Conservation (phyloP, 164 flowering plant species). For the Houttuynia cordata region DNA sequence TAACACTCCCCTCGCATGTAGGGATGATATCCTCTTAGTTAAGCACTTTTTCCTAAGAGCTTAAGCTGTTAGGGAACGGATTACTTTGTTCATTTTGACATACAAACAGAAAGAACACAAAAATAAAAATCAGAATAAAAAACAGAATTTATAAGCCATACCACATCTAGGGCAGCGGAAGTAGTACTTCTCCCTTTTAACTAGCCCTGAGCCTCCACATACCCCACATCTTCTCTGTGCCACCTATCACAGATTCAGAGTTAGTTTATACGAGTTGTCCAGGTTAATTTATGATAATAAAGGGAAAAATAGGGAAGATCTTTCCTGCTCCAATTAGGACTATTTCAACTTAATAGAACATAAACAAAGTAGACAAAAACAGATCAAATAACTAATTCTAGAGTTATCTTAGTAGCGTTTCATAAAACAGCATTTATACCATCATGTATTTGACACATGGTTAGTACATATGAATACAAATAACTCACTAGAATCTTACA, state of each 20-base stretch:
- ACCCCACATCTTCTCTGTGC: slow-evolving; percentile 59
- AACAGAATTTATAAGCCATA: slow-evolving; percentile 11
- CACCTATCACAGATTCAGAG: slow-evolving; percentile 23
- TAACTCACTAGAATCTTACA: slow-evolving; percentile 25
- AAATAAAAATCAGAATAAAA: background rate
- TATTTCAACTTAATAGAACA: too few relatives aligned
- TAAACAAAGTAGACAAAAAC: too few relatives aligned
- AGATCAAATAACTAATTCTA: too few relatives aligned
- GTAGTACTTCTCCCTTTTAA: slow-evolving; percentile 51
- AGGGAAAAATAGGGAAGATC: background rate
- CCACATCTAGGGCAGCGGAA: slow-evolving; percentile 82
- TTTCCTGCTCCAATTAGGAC: too few relatives aligned
- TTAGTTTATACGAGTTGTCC: background rate
- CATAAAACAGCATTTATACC: too few relatives aligned
- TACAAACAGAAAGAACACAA: too few relatives aligned
- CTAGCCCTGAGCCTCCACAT: slow-evolving; percentile 86
- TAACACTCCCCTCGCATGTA: too few relatives aligned
- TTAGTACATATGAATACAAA: background rate
- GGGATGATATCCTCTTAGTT: too few relatives aligned
- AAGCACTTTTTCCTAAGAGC: too few relatives aligned
- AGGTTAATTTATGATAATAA: background rate
- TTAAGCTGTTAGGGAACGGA: too few relatives aligned
- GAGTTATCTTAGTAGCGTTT: too few relatives aligned
- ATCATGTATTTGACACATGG: background rate
- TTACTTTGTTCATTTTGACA: too few relatives aligned